These are phyloP conservation scores for Solanum dulcamara DNA, from an alignment of 257 asterid genomes.

Conservation along the genomic window DNA sequence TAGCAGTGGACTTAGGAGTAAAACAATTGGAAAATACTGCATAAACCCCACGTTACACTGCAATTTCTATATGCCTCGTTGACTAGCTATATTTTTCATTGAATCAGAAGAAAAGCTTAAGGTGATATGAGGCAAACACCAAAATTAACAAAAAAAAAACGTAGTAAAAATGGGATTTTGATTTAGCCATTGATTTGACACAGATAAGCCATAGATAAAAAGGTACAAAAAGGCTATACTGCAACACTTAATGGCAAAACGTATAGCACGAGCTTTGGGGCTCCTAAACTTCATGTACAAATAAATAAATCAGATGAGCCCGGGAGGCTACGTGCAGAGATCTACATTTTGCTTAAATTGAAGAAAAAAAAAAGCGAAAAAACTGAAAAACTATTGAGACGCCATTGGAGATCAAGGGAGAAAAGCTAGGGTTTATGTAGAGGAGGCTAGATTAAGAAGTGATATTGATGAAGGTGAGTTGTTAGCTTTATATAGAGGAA, in stretches of 20 bases:
- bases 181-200: conserved; percentile 4
- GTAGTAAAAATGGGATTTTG: not conserved
- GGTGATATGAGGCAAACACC: not conserved
- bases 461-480: not conserved
- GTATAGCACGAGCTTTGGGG: conserved; percentile 5
- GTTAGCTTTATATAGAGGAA: not conserved
- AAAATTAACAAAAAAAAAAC: not conserved
- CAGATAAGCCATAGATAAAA: not conserved
- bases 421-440: not conserved
- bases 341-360: not conserved
- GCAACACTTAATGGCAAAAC: not conserved
- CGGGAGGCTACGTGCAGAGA: conserved; percentile 6
- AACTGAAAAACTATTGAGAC: not conserved
- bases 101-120: not conserved
- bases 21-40: not conserved
- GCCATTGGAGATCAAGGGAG: not conserved
- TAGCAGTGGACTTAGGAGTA: conserved; percentile 1
- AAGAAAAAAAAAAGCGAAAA: not conserved
- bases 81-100: not conserved
- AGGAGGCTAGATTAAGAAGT: not conserved
- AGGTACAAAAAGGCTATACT: not conserved
- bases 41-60: not conserved
- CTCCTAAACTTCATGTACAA: not conserved
- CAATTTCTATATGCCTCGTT: not conserved
- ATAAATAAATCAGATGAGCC: not conserved